Percentiles rank a stretch among this genome's conserved stretches.
Evolutionary conservation across 306 rosid species (phyloP).

Genomic region (Begonia peltatifolia): DNA sequence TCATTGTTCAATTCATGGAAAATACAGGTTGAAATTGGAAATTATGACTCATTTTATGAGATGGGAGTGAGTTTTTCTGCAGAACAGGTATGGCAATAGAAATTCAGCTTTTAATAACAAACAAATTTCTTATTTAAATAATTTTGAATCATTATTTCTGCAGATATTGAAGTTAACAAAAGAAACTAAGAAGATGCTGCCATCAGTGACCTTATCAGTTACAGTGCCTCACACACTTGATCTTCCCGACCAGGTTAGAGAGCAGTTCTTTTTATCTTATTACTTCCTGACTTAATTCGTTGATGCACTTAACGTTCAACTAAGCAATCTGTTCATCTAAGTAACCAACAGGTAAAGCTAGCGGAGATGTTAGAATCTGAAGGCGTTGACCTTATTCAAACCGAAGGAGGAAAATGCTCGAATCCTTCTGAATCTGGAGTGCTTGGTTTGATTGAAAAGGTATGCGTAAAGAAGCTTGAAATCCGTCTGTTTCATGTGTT

Average conservation of each 20-base stretch:
- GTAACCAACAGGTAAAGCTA: constrained; percentile 58
- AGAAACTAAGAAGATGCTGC: constrained; percentile 67
- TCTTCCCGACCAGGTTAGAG: constrained; percentile 82
- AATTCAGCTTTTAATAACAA: no score
- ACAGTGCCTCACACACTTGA: constrained; percentile 91
- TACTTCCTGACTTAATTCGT: neutral
- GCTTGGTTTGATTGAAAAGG: constrained; percentile 94
- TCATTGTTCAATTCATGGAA: neutral
- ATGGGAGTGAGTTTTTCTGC: constrained; percentile 64
- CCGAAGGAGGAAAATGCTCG: constrained; percentile 88
- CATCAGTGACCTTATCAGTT: constrained; percentile 56
- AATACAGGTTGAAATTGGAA: constrained; percentile 86
- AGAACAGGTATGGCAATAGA: constrained; percentile 39
- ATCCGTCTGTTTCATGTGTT: neutral
- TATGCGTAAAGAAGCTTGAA: constrained; percentile 3
- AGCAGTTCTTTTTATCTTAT: neutral
- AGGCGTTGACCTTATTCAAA: constrained; percentile 86
- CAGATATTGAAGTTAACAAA: constrained; percentile 70
- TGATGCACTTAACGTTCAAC: no score
- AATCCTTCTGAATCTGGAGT: constrained; percentile 72
- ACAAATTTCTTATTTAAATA: no score
- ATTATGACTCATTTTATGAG: constrained; percentile 80
- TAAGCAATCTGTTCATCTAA: neutral
- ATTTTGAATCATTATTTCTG: neutral
- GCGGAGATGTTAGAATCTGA: constrained; percentile 72